Base-by-base conservation (phyloP, 2,329 filamentous ascomycete species). In the Aspergillus fischeri region DNA sequence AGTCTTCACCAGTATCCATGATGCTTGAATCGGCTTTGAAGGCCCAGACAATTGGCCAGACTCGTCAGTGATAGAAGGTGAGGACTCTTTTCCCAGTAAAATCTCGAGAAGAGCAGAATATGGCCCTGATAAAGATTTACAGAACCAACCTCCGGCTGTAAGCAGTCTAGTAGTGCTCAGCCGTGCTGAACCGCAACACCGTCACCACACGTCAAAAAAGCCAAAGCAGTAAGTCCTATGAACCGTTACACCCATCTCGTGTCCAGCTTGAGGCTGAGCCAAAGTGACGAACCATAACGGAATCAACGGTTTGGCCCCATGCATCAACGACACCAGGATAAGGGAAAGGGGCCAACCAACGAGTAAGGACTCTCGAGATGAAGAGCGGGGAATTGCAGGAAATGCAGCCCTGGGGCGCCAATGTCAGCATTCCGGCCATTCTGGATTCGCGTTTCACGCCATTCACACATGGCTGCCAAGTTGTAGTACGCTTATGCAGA, bases 1-100 rank as follows among this genome's bases (percentile, higher is more conserved):
- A 60, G 20, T 71, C 70, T 24, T 72, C 70, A 55, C 70, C 65
- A 21, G 49, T 63, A 6, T 73, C 70, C 66, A 71, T 73, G 20
- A 20, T 50, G 45, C 17, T 44, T 41, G n/a, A 2, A 32, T 20
- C 24, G 21, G 21, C 21, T 27, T 24, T 45, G 32, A 38, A 17
- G 32, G 17, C 5, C 32, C 32, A 38, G 32, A 7, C 5, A 6
- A 38, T 17, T 17, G 14, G 5, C 2, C 5, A 35, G 32, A 17
- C 5, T 38, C 5, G 32, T 38, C 14, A 38, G 14, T 17, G 14
- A 38, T 3, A 17, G 14, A 38, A 5, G 20, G 11, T 17, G 21
- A 24, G 20, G 10, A 47, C 20, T 25, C 3, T 47, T 1, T 24
- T 7, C 1, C 2, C 11, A 14, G 21, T 17, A 9, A n/a, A 32